Evolutionary conservation across 2,329 filamentous ascomycete species (phyloP).

Genomic region (Fusarium dlaminii): DNA sequence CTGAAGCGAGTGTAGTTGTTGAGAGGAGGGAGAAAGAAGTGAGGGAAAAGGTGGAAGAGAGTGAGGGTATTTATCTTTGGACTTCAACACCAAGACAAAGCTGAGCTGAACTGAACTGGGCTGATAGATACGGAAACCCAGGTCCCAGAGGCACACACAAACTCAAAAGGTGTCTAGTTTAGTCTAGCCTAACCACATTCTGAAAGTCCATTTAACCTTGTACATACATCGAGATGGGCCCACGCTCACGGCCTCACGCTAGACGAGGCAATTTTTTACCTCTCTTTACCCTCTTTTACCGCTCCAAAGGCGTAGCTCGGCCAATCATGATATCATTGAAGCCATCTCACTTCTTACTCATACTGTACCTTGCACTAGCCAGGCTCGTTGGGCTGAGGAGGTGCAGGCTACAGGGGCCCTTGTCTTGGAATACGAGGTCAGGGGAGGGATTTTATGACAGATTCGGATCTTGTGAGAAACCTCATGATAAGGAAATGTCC

Average conservation of each 20-base stretch:
- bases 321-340: conserved; percentile 32
- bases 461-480: conserved; percentile 23
- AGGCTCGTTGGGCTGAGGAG: conserved; percentile 14
- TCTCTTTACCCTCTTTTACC: not conserved
- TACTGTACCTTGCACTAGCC: conserved; percentile 25
- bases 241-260: not conserved
- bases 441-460: conserved; percentile 2
- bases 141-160: not conserved
- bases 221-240: not conserved
- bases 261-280: conserved; percentile 20
- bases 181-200: not conserved
- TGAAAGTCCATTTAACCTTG: not conserved
- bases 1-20: conserved; percentile 35
- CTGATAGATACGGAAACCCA: not conserved
- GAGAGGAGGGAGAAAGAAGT: not conserved
- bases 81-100: not conserved
- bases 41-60: not conserved
- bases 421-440: conserved; percentile 22
- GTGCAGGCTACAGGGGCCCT: not conserved
- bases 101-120: not conserved
- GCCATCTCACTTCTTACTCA: not conserved
- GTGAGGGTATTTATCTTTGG: conserved; percentile 28
- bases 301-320: not conserved
- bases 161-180: not conserved
- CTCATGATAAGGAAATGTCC: conserved; percentile 16